Evolutionary conservation across 495 filamentous ascomycete species (phyloP), one percentile per base, ranked within the genome.

Genomic region (Aspergillus cavernicola): DNA sequence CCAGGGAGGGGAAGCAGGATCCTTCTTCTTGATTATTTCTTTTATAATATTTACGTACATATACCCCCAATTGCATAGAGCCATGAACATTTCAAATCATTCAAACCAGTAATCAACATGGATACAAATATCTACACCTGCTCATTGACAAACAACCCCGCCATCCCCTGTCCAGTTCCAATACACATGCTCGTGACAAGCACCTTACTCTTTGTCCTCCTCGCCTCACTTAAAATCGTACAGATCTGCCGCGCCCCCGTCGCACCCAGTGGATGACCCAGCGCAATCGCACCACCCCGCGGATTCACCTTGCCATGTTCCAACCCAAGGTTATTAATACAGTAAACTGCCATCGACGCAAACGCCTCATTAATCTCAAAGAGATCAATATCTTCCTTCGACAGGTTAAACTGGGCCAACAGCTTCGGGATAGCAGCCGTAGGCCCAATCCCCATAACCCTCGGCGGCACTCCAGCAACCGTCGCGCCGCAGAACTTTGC

Each of bases 331-430:
- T 77, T 83, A 51, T 92, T 77, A 16, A 86, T 66, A 73, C 90
- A 96, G 78, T 96, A 98, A 2, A 96, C 90, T 1, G 89, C 92
- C 92, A 98, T 98, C 24, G 85, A 90, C 22, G 92, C 93, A 59
- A 98, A 98, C 1, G 93, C 93, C 80, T 98, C 93, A 71, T 98
- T 98, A 63, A 98, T 73, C 79, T 98, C 93, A 58, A 89, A 82
- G 39, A 98, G 79, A 59, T 98, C 93, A 54, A 90, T 80, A 53
- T 98, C 92, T 40, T 85, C 74, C 46, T 95, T 77, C n/a, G 75
- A 77, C 56, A 98, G 66, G 65, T 84, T 81, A 82, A 85, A 85
- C 75, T 95, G 86, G 65, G 69, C 71, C 40, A 98, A 77, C 31
- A 98, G 80, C 80, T 98, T 98, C 57, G 93, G 93, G 61, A 98